Conservation (phyloP, 306 rosid species). For the Pueraria montana region DNA sequence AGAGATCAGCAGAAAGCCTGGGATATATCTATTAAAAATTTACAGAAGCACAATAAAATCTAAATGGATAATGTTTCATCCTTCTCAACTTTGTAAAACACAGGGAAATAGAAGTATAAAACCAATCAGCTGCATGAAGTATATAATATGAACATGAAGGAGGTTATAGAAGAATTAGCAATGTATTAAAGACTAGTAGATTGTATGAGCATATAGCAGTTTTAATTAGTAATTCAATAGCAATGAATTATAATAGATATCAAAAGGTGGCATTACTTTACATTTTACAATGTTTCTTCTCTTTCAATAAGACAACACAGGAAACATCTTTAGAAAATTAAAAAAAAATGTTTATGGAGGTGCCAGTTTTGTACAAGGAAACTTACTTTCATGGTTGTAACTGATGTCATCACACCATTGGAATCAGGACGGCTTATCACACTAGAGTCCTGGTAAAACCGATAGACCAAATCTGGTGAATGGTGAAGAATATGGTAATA, state of each 20-base stretch:
- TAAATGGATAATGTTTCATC: slow-evolving; percentile 13
- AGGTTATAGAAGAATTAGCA: neutral
- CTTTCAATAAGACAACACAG: neutral
- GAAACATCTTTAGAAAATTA: neutral
- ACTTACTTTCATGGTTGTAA: slow-evolving; percentile 86
- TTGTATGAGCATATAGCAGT: slow-evolving; percentile 14
- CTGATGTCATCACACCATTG: slow-evolving; percentile 72
- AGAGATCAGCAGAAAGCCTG: slow-evolving; percentile 12
- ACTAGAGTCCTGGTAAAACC: slow-evolving; percentile 83
- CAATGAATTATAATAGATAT: slow-evolving; percentile 30
- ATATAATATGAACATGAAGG: neutral
- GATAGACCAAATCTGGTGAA: slow-evolving; percentile 70
- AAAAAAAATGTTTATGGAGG: neutral
- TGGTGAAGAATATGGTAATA: slow-evolving; percentile 87
- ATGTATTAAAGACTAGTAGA: slow-evolving; percentile 9
- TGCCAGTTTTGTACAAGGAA: slow-evolving; percentile 28
- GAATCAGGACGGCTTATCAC: slow-evolving; percentile 79
- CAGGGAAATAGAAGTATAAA: neutral
- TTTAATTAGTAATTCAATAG: neutral
- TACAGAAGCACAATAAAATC: slow-evolving; percentile 33
- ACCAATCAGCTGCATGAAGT: neutral
- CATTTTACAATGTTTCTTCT: slow-evolving; percentile 10
- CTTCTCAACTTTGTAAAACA: slow-evolving; percentile 26
- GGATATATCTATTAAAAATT: neutral
- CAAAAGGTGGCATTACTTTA: slow-evolving; percentile 12